Conservation (phyloP, 306 rosid species). For the Clitoria ternatea region DNA sequence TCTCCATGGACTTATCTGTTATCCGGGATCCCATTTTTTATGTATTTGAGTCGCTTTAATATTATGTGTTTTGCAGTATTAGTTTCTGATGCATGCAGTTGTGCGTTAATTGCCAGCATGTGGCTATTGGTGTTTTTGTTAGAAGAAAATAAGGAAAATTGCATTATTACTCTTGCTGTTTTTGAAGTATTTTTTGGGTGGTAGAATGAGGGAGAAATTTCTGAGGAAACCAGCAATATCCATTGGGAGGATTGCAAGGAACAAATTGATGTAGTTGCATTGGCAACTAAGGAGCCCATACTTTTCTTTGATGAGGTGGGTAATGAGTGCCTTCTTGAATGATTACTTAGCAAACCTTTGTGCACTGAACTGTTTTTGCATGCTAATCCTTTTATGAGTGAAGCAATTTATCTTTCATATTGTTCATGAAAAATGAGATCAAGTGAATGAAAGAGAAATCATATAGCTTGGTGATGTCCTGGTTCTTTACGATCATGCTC, state of each 20-base stretch:
- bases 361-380: background rate
- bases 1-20: slow-evolving; percentile 7
- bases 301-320: slow-evolving; percentile 94
- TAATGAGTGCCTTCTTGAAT: slow-evolving; percentile 24
- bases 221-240: slow-evolving; percentile 44
- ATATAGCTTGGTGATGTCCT: background rate
- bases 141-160: background rate
- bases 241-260: slow-evolving; percentile 82
- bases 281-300: slow-evolving; percentile 91
- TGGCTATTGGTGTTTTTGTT: background rate
- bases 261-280: slow-evolving; percentile 68
- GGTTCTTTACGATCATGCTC: background rate
- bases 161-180: background rate
- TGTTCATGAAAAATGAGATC: background rate
- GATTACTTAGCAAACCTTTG: background rate
- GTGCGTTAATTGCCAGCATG: background rate
- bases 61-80: background rate
- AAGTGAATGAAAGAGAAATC: background rate
- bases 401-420: slow-evolving; percentile 1
- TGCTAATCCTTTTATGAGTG: background rate
- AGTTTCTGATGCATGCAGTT: background rate
- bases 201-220: slow-evolving; percentile 38
- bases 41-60: background rate
- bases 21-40: background rate
- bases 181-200: slow-evolving; percentile 6